Conservation (phyloP, 78 protist species). For the Creolimax fragrantissima region DNA sequence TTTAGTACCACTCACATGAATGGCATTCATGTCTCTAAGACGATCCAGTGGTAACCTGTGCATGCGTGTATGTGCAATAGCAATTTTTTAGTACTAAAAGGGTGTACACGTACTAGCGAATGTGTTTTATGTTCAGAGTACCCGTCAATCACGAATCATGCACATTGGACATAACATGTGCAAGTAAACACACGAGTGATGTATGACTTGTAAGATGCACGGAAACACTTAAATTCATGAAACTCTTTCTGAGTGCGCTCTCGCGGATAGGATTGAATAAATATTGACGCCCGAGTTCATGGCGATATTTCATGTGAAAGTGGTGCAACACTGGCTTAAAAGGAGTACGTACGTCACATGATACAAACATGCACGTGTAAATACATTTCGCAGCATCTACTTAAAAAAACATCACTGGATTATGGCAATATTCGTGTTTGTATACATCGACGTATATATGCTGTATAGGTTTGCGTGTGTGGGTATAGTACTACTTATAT, state of each 20-base stretch:
- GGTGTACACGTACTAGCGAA: neutral
- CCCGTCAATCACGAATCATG: too few relatives aligned
- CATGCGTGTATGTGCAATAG: neutral
- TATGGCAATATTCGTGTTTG: neutral
- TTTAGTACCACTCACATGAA: constrained; percentile 70
- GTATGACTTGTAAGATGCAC: neutral
- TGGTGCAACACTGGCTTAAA: too few relatives aligned
- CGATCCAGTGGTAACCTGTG: neutral
- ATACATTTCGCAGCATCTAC: neutral
- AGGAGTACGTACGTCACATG: too few relatives aligned
- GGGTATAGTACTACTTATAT: neutral
- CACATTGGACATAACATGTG: neutral
- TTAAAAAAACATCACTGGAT: neutral
- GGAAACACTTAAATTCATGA: neutral
- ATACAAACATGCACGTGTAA: neutral
- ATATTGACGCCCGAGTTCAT: neutral
- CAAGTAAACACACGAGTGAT: neutral
- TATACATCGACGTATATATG: neutral
- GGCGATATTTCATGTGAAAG: too few relatives aligned
- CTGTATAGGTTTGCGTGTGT: neutral
- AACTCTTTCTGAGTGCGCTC: neutral
- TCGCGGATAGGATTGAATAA: neutral
- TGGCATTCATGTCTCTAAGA: neutral
- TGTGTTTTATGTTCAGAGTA: too few relatives aligned
- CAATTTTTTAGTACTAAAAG: neutral